These are phyloP conservation scores for Exidia glandulosa DNA, from an alignment of 768 basidiomycete genomes.

Conservation along the genomic window DNA sequence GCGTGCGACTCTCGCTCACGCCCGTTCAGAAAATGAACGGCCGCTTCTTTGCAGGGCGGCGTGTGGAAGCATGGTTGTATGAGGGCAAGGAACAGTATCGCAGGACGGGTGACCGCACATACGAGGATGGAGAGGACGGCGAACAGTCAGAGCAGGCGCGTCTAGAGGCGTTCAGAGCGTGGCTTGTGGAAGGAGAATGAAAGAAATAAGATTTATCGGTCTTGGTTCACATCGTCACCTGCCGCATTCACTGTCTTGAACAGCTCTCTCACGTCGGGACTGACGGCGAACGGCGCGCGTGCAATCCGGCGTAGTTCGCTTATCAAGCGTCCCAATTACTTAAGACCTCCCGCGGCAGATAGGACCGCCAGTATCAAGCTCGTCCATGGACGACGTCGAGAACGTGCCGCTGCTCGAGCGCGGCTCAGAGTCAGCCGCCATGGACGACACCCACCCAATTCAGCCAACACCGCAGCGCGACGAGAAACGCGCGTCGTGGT, in stretches of 20 bases:
- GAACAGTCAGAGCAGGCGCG: slow-evolving; percentile 68
- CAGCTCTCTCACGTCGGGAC: too few relatives aligned
- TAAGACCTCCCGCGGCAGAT: too few relatives aligned
- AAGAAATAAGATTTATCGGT: too few relatives aligned
- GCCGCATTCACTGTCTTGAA: too few relatives aligned
- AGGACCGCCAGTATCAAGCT: too few relatives aligned
- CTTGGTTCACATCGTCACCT: too few relatives aligned
- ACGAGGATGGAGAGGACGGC: slow-evolving; percentile 39
- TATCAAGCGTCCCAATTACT: too few relatives aligned
- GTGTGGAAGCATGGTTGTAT: slow-evolving; percentile 72
- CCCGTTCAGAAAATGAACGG: slow-evolving; percentile 80
- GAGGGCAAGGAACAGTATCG: slow-evolving; percentile 73
- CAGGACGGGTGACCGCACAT: slow-evolving; percentile 61
- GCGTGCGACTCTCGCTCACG: background rate
- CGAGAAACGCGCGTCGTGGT: too few relatives aligned
- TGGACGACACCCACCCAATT: background rate
- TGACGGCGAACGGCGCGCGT: too few relatives aligned
- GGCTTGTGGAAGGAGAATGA: slow-evolving; percentile 75
- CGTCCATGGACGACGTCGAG: background rate
- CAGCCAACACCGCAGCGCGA: background rate
- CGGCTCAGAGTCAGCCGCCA: background rate
- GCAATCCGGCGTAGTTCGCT: too few relatives aligned
- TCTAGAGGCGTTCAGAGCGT: slow-evolving; percentile 77
- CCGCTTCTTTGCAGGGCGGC: slow-evolving; percentile 77
- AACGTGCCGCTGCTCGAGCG: background rate